Percentiles rank a stretch among this genome's conserved stretches.
These are phyloP conservation scores for Chaetomidium leptoderma DNA, from an alignment of 495 filamentous ascomycete genomes.

Conservation along the genomic window DNA sequence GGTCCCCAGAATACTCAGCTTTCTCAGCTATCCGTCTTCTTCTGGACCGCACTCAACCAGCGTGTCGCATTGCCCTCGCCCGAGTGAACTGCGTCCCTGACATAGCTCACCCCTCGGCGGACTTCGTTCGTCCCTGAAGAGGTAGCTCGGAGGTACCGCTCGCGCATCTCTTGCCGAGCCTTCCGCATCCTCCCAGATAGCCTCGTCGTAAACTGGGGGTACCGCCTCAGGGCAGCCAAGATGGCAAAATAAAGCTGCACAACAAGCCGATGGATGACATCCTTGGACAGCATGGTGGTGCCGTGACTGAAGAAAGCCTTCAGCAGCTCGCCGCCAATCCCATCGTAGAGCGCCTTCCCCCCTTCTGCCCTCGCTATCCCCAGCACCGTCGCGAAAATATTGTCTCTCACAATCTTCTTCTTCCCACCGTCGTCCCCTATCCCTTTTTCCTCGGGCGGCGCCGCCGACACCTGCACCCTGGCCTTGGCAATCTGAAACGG, in stretches of 20 bases:
- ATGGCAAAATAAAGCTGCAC: slow-evolving; percentile 62
- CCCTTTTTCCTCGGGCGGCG: slow-evolving; percentile 24
- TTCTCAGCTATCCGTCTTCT: not conserved
- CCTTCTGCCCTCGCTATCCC: slow-evolving; percentile 66
- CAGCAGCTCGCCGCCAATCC: slow-evolving; percentile 68
- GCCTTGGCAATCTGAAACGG: slow-evolving; percentile 82
- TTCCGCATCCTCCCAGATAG: slow-evolving; percentile 16
- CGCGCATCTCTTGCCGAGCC: not conserved
- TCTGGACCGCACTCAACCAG: not conserved
- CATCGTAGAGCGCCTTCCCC: slow-evolving; percentile 66
- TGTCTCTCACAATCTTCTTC: slow-evolving; percentile 31
- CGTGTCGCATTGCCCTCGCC: slow-evolving; percentile 17
- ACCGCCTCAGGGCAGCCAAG: slow-evolving; percentile 30
- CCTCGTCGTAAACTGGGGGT: slow-evolving; percentile 19
- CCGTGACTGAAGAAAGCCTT: slow-evolving; percentile 87
- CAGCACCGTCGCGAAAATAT: slow-evolving; percentile 59
- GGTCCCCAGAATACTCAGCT: not conserved
- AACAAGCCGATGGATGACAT: slow-evolving; percentile 69
- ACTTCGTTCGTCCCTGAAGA: not conserved
- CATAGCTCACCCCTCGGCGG: not conserved
- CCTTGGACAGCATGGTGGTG: slow-evolving; percentile 85
- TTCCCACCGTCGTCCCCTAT: slow-evolving; percentile 3
- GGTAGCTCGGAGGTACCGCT: slow-evolving; percentile 6
- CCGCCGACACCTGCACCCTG: slow-evolving; percentile 56
- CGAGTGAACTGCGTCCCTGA: slow-evolving; percentile 8